Evolutionary conservation across 2,329 filamentous ascomycete genomes (phyloP).

Genomic region (Colletotrichum sp.): DNA sequence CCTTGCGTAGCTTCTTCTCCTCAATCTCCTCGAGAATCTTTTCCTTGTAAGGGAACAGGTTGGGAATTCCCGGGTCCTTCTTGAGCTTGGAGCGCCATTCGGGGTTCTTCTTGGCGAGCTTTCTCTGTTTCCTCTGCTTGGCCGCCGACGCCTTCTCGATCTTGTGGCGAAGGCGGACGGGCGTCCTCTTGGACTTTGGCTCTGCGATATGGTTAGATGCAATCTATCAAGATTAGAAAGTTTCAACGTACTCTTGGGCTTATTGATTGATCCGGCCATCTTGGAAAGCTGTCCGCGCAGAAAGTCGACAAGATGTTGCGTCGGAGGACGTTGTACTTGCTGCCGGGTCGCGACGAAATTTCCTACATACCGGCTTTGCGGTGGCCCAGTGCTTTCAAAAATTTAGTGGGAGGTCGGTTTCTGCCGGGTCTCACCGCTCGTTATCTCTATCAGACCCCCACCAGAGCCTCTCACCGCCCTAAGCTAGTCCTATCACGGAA

Average conservation of each 20-base stretch:
- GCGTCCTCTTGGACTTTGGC: conserved; percentile 91
- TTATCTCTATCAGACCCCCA: conserved; percentile 5
- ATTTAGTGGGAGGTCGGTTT: conserved; percentile 24
- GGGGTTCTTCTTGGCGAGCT: conserved; percentile 93
- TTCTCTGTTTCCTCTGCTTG: conserved; percentile 90
- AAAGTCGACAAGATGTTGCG: neutral
- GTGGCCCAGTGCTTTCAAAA: conserved; percentile 19
- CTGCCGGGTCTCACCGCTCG: conserved; percentile 18
- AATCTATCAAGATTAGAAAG: neutral
- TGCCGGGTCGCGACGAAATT: conserved; percentile 14
- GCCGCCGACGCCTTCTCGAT: conserved; percentile 91
- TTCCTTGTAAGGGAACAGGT: conserved; percentile 97
- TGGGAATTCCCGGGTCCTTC: conserved; percentile 98
- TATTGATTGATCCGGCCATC: conserved; percentile 62
- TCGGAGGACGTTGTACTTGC: neutral
- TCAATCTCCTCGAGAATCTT: conserved; percentile 94
- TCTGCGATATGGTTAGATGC: conserved; percentile 57
- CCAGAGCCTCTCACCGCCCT: conserved; percentile 7
- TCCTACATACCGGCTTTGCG: neutral
- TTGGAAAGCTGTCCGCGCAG: conserved; percentile 12
- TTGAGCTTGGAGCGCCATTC: conserved; percentile 95
- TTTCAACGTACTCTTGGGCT: conserved; percentile 54
- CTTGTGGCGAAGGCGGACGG: conserved; percentile 90
- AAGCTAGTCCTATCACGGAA: neutral
- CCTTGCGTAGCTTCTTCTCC: conserved; percentile 80